Evolutionary conservation across 2,329 filamentous ascomycete species (phyloP).

Genomic region (Atkinsonella texensis): DNA sequence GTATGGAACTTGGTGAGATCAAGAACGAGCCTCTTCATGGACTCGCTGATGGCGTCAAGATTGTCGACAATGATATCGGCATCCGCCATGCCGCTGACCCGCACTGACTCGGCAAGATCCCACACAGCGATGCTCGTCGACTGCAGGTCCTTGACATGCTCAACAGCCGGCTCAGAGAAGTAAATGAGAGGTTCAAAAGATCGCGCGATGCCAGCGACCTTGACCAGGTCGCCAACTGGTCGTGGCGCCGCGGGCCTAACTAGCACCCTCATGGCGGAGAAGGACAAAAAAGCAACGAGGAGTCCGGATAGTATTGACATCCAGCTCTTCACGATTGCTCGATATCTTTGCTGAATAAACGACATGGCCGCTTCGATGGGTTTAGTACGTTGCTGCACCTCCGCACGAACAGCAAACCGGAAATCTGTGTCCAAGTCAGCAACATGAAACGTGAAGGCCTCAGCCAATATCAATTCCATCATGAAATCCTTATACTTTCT

Average conservation of each 20-base stretch:
- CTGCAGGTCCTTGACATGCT: slow-evolving; percentile 77
- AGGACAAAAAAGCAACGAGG: slow-evolving; percentile 49
- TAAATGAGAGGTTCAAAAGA: slow-evolving; percentile 92
- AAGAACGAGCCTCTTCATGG: slow-evolving; percentile 68
- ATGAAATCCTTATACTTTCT: too few relatives aligned
- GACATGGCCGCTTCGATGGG: slow-evolving; percentile 64
- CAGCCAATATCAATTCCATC: too few relatives aligned
- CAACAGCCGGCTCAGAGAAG: slow-evolving; percentile 80
- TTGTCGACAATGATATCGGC: slow-evolving; percentile 75
- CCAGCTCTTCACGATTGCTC: slow-evolving; percentile 56
- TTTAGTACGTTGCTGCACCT: slow-evolving; percentile 78
- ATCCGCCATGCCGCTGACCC: slow-evolving; percentile 82
- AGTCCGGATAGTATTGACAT: slow-evolving; percentile 52
- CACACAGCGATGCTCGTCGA: slow-evolving; percentile 88
- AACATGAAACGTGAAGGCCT: too few relatives aligned
- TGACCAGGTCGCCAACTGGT: slow-evolving; percentile 58
- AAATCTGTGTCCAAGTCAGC: slow-evolving; percentile 49
- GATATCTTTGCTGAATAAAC: slow-evolving; percentile 48
- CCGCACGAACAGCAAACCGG: slow-evolving; percentile 74
- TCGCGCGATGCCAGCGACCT: slow-evolving; percentile 77
- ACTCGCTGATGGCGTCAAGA: slow-evolving; percentile 76
- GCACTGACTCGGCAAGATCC: slow-evolving; percentile 85
- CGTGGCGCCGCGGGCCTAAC: slow-evolving; percentile 50
- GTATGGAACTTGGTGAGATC: slow-evolving; percentile 89
- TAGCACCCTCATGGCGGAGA: slow-evolving; percentile 52